phyloP scores from a whole-genome alignment of 306 rosid genomes.

The Gastrolobium villosum region DNA sequence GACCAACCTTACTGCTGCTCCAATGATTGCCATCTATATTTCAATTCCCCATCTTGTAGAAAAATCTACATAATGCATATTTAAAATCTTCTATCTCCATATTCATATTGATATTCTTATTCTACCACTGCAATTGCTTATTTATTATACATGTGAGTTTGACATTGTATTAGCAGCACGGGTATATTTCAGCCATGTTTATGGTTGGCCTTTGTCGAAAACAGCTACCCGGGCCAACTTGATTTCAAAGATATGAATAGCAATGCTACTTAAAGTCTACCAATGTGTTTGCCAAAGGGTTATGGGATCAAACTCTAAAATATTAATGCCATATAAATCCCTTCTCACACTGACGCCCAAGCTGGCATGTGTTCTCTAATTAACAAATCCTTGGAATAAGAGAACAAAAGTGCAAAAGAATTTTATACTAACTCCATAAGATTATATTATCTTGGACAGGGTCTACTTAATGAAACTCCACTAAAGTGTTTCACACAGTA shows the following conservation, averaged over 20 bases:
- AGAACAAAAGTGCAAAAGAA: not conserved
- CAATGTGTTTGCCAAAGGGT: not conserved
- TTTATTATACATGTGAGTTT: not conserved
- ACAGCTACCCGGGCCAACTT: not conserved
- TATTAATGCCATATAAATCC: not conserved
- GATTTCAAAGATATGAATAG: not conserved
- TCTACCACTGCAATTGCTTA: not conserved
- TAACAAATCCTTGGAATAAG: not conserved
- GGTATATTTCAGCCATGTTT: not conserved
- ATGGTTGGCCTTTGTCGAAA: not conserved
- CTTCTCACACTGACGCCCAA: not conserved
- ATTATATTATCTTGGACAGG: slow-evolving; percentile 1
- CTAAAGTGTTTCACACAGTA: not conserved
- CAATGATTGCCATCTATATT: too few species aligned
- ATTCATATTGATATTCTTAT: too few species aligned
- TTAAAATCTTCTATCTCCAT: not conserved
- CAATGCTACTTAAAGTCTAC: not conserved
- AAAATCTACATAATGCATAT: not conserved
- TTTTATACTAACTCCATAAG: not conserved
- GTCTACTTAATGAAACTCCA: slow-evolving; percentile 3
- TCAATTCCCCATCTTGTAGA: not conserved
- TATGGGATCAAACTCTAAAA: not conserved
- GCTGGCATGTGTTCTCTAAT: not conserved
- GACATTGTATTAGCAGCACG: not conserved
- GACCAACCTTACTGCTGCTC: too few species aligned